Percentiles rank a stretch among this genome's conserved stretches.
Evolutionary conservation across 345 rosid species (phyloP).

Genomic region (Camelina laxa): DNA sequence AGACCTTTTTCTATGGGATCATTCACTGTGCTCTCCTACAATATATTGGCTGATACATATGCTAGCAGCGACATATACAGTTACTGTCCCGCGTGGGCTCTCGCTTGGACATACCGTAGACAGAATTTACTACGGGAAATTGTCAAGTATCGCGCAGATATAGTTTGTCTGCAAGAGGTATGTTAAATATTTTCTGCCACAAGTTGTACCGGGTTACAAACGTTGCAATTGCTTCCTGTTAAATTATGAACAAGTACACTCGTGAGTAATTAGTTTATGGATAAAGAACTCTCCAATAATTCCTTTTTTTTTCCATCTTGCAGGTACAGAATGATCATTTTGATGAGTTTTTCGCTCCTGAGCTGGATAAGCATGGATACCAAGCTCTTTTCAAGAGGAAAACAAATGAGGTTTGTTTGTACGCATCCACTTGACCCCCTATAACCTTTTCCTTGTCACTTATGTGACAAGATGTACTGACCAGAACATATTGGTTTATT

Average conservation of each 20-base stretch:
- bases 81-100: conserved; percentile 98
- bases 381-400: conserved; percentile 86
- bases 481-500: conserved; percentile 16
- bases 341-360: conserved; percentile 88
- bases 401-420: conserved; percentile 77
- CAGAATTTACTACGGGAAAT: conserved; percentile 92
- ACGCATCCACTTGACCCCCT: background rate
- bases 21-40: conserved; percentile 92
- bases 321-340: conserved; percentile 97
- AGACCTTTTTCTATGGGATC: conserved; percentile 71
- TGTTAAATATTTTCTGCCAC: background rate
- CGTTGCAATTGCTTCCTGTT: conserved; percentile 19
- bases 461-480: conserved; percentile 21
- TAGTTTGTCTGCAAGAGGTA: conserved; percentile 98
- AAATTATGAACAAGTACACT: background rate
- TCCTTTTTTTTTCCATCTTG: conserved; percentile 32
- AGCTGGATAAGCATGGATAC: conserved; percentile 96
- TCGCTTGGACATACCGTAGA: conserved; percentile 94
- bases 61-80: conserved; percentile 82
- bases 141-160: conserved; percentile 90
- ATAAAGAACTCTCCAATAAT: background rate
- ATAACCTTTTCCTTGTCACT: conserved; percentile 5
- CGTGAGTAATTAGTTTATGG: background rate
- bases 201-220: background rate
- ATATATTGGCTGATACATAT: conserved; percentile 80